phyloP scores from a whole-genome alignment of 2,329 filamentous ascomycete genomes.

The Clarireedia homoeocarpa region DNA sequence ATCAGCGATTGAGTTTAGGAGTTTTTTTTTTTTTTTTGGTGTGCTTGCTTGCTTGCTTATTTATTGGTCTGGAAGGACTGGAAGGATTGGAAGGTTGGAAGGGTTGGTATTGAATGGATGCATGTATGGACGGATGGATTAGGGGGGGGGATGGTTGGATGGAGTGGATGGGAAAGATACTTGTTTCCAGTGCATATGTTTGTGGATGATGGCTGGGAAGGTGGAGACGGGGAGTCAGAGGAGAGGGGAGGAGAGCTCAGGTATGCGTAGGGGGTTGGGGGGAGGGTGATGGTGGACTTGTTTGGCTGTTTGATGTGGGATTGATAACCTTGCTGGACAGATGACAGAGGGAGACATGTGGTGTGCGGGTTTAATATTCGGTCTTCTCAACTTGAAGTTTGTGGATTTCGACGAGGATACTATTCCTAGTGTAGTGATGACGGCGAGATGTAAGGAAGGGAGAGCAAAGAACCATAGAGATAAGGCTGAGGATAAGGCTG shows the following conservation, averaged over 20 bases:
- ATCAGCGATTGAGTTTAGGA: background rate
- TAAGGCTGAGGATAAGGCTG: background rate
- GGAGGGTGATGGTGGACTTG: too few relatives aligned
- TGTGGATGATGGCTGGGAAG: background rate
- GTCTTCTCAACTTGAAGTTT: too few relatives aligned
- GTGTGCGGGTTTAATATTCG: too few relatives aligned
- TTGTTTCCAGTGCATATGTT: too few relatives aligned
- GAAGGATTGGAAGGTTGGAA: background rate
- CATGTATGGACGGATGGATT: background rate
- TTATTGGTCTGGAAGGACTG: too few relatives aligned
- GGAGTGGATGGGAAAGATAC: background rate
- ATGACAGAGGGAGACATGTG: too few relatives aligned
- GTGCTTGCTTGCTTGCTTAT: background rate
- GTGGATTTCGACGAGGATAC: too few relatives aligned
- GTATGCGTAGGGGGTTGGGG: too few relatives aligned
- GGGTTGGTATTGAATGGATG: background rate
- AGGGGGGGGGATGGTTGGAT: background rate
- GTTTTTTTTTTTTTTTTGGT: background rate
- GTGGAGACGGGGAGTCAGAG: background rate
- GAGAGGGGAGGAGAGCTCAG: background rate
- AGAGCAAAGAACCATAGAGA: background rate
- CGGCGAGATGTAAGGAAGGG: background rate
- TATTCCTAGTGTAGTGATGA: too few relatives aligned
- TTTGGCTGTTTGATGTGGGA: too few relatives aligned
- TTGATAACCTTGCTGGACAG: too few relatives aligned